Evolutionary conservation across 345 rosid species (phyloP).

Genomic region (Corchorus olitorius): DNA sequence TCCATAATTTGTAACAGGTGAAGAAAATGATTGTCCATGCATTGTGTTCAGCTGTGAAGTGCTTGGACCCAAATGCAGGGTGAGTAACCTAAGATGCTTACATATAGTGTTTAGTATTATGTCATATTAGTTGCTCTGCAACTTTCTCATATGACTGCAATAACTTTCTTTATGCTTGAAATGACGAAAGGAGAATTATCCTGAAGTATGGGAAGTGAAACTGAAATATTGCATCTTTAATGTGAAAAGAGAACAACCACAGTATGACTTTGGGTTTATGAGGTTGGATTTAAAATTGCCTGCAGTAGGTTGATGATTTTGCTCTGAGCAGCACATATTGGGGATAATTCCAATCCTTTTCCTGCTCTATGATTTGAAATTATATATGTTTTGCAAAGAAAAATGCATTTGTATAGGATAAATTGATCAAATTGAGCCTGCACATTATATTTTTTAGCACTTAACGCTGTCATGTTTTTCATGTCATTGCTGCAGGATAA

Average conservation of each 20-base stretch:
- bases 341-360: not conserved
- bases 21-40: conserved; percentile 60
- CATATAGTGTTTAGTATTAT: not conserved
- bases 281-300: not conserved
- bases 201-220: not conserved
- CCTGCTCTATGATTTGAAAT: not conserved
- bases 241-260: too few relatives aligned
- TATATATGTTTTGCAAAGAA: not conserved
- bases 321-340: not conserved
- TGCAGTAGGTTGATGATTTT: not conserved
- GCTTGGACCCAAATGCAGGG: conserved; percentile 20
- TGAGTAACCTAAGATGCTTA: not conserved
- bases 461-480: not conserved
- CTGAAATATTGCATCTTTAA: conserved; percentile 1
- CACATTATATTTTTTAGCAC: not conserved
- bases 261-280: not conserved
- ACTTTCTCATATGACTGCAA: not conserved
- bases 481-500: not conserved
- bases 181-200: not conserved
- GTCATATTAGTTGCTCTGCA: not conserved
- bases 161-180: not conserved
- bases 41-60: conserved; percentile 28
- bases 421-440: not conserved
- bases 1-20: conserved; percentile 40
- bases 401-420: not conserved